Evolutionary conservation across 2,329 filamentous ascomycete genomes (phyloP), one percentile per base, ranked within the genome.

Genomic region (Stachybotrys chartarum): DNA sequence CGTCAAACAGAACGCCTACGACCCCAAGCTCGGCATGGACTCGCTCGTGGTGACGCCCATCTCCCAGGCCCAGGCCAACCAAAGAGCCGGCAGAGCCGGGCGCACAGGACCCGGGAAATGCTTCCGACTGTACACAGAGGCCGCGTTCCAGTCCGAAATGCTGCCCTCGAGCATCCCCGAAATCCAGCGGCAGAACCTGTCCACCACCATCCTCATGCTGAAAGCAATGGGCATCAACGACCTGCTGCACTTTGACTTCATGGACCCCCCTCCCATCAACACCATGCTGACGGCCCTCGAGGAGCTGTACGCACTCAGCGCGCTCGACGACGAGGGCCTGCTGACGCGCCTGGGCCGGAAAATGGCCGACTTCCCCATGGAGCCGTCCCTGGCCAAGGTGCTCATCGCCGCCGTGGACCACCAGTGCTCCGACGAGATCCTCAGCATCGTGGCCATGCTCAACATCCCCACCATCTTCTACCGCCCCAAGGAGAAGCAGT

Each of bases 171-270:
- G 91, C 0, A 95, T 97, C 32, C 94, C 94, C 1, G 94, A 97
- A 65, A 99, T 99, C 53, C 94, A 99, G 68, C 82, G 94, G 1
- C 91, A 97, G 69, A 99, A 99, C 65, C 68, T 99, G 54, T 89
- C 91, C 0, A 86, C 89, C 62, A 97, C 93, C 0, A 97, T 99
- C 70, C 80, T 99, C 50, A 96, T 97, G 89, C 82, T 99, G 52
- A 99, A 99, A 70, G 94, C 94, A 0, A 97, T 99, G 91, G 94
- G 95, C 3, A 97, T 99, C 71, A 97, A 99, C 67, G 94, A 99
- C 67, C 78, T 99, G 1, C 80, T 99, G 12, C 91, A 96, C 67
- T 99, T 99, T 66, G 93, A 97, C 72, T 99, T 99, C 65, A 97
- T 99, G 93, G 94, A 99, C 65, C 92, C 94, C 0, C 94, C 94